Percentiles rank a stretch among this genome's conserved stretches.
Conservation (phyloP, 768 basidiomycete genomes). For the Gymnopilus junonius region DNA sequence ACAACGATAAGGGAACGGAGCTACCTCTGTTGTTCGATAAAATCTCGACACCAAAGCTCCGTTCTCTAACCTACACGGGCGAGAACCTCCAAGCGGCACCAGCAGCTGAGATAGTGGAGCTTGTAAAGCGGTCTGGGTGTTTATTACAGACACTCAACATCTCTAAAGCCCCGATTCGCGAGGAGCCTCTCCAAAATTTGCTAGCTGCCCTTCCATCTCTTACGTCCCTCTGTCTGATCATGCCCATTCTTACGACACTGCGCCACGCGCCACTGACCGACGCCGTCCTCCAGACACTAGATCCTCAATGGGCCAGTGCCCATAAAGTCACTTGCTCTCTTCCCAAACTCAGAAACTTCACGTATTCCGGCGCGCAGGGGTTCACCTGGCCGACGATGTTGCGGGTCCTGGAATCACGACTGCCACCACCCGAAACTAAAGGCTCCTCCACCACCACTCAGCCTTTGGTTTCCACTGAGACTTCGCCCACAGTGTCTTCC, state of each 20-base stretch:
- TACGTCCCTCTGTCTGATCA: not conserved
- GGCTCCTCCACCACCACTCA: not conserved
- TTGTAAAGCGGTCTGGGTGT: constrained; percentile 18
- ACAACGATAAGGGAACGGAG: constrained; percentile 24
- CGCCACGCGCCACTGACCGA: constrained; percentile 11
- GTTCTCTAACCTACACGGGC: constrained; percentile 10
- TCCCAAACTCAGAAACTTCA: constrained; percentile 5
- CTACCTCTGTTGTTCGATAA: constrained; percentile 15
- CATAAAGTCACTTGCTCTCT: constrained; percentile 10
- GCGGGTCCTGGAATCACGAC: constrained; percentile 12
- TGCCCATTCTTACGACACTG: constrained; percentile 5
- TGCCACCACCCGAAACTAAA: not conserved
- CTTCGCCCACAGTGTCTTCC: not conserved
- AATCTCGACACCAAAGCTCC: constrained; percentile 18
- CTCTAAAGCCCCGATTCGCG: constrained; percentile 11
- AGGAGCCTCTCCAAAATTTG: constrained; percentile 14
- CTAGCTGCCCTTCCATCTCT: constrained; percentile 6
- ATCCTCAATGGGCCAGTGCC: constrained; percentile 6
- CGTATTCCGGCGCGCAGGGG: constrained; percentile 10
- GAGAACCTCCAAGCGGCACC: constrained; percentile 10
- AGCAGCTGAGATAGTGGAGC: constrained; percentile 5
- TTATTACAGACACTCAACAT: constrained; percentile 12
- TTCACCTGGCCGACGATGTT: constrained; percentile 13
- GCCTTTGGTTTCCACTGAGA: not conserved
- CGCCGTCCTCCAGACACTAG: constrained; percentile 1